Evolutionary conservation across 2,329 filamentous ascomycete species (phyloP).

Genomic region (Monosporascus ibericus): DNA sequence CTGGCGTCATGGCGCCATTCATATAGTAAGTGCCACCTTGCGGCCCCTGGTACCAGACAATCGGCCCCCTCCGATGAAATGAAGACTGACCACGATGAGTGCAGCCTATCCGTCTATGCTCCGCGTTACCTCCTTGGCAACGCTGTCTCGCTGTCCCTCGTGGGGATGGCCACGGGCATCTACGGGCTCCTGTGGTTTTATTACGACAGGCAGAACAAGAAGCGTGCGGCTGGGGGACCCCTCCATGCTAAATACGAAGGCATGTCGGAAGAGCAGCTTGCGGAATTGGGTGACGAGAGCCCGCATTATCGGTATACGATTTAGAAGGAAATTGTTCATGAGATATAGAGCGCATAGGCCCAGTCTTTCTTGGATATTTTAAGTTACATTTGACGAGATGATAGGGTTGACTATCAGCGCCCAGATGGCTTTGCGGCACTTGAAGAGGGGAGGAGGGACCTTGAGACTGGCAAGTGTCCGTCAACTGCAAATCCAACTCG

Average conservation of each 20-base stretch:
- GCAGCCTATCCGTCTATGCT: slow-evolving; percentile 37
- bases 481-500: no score
- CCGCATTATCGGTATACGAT: slow-evolving; percentile 42
- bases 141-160: slow-evolving; percentile 53
- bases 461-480: no score
- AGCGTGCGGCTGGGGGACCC: slow-evolving; percentile 32
- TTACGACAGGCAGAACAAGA: slow-evolving; percentile 42
- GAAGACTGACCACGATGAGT: background rate
- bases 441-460: no score
- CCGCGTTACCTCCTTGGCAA: slow-evolving; percentile 58
- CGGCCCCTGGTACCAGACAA: no score
- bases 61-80: background rate
- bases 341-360: no score
- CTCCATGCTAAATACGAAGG: slow-evolving; percentile 32
- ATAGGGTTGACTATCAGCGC: no score
- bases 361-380: no score
- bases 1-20: slow-evolving; percentile 69
- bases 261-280: slow-evolving; percentile 40
- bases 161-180: slow-evolving; percentile 45
- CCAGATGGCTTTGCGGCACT: no score
- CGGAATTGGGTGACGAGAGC: slow-evolving; percentile 47
- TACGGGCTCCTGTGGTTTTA: slow-evolving; percentile 51
- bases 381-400: no score
- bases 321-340: slow-evolving; percentile 5
- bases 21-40: slow-evolving; percentile 36